Percentiles rank a stretch among this genome's conserved stretches.
Conservation (phyloP, 768 basidiomycete genomes). For the Hygrophorus pudorinus region DNA sequence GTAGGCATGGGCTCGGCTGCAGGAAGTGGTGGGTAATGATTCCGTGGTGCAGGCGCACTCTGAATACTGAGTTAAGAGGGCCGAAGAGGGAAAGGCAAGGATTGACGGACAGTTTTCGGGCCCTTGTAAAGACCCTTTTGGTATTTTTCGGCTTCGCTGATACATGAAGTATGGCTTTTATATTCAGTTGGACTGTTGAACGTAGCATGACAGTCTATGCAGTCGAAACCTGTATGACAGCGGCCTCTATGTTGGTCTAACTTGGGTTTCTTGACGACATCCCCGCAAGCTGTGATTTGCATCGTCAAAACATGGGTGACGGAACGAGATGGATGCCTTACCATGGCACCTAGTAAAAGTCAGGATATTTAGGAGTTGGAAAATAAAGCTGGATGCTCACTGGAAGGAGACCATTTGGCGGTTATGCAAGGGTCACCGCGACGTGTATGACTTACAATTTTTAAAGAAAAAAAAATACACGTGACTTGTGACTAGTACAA, state of each 20-base stretch:
- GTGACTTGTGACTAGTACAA: background rate
- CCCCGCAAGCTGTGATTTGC: slow-evolving; percentile 50
- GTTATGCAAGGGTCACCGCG: no score
- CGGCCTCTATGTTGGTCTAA: slow-evolving; percentile 65
- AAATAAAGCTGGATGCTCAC: slow-evolving; percentile 27
- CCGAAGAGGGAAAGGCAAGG: background rate
- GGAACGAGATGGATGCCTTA: slow-evolving; percentile 19
- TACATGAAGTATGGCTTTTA: slow-evolving; percentile 76
- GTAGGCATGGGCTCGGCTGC: slow-evolving; percentile 2
- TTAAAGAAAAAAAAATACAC: slow-evolving; percentile 2
- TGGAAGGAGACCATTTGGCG: slow-evolving; percentile 67
- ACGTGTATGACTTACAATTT: no score
- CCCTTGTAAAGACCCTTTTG: slow-evolving; percentile 82
- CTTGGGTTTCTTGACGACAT: slow-evolving; percentile 91
- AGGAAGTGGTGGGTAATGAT: slow-evolving; percentile 16
- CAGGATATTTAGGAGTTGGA: background rate
- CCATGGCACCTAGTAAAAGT: slow-evolving; percentile 53
- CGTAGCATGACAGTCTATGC: slow-evolving; percentile 82
- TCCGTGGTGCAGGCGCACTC: slow-evolving; percentile 7
- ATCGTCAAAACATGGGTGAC: slow-evolving; percentile 1
- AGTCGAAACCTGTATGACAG: slow-evolving; percentile 65
- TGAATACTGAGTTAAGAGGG: background rate
- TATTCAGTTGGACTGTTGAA: slow-evolving; percentile 71
- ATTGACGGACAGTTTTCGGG: slow-evolving; percentile 40
- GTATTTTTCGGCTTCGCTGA: slow-evolving; percentile 91